Evolutionary conservation across 1,139 yeast species (phyloP).

Genomic region (Suhomyces bokatorum): DNA sequence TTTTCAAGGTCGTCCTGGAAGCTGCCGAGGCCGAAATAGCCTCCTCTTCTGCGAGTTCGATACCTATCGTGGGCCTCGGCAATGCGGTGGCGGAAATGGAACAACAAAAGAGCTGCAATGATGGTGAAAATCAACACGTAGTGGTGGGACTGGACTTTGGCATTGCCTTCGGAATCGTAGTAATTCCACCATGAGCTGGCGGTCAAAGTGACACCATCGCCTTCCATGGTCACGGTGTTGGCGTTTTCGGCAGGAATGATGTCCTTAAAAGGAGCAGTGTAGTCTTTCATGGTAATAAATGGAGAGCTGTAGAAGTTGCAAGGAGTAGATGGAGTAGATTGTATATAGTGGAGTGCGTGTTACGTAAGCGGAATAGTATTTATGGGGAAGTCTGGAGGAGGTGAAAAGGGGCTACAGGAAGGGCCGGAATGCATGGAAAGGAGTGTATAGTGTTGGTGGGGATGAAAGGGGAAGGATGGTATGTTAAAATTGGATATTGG

Average conservation of each 20-base stretch:
- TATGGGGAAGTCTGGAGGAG: neutral
- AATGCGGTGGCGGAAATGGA: slow-evolving; percentile 17
- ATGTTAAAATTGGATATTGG: neutral
- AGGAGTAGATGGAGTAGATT: neutral
- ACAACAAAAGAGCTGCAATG: slow-evolving; percentile 11
- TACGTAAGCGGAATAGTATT: neutral
- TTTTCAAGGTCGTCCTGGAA: slow-evolving; percentile 61
- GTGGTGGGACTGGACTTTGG: slow-evolving; percentile 10
- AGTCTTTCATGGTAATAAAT: neutral
- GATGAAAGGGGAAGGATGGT: neutral
- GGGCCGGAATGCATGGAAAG: neutral
- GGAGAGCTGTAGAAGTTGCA: too few relatives aligned
- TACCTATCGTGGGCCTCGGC: slow-evolving; percentile 19
- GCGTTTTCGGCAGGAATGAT: neutral
- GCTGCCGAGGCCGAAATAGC: slow-evolving; percentile 24
- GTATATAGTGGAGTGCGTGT: neutral
- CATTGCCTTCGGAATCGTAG: slow-evolving; percentile 10
- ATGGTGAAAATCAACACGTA: slow-evolving; percentile 4
- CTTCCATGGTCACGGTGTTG: neutral
- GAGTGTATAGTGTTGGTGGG: neutral
- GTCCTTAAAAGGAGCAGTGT: neutral
- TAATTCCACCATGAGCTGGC: slow-evolving; percentile 5
- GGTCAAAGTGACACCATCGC: slow-evolving; percentile 1
- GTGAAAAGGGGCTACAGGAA: neutral
- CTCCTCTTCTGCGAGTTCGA: slow-evolving; percentile 16